A percentile compares a stretch with the other conserved stretches of the same genome.
Conservation (phyloP, 1,284 basidiomycete genomes). For the Amylostereum chailletii region DNA sequence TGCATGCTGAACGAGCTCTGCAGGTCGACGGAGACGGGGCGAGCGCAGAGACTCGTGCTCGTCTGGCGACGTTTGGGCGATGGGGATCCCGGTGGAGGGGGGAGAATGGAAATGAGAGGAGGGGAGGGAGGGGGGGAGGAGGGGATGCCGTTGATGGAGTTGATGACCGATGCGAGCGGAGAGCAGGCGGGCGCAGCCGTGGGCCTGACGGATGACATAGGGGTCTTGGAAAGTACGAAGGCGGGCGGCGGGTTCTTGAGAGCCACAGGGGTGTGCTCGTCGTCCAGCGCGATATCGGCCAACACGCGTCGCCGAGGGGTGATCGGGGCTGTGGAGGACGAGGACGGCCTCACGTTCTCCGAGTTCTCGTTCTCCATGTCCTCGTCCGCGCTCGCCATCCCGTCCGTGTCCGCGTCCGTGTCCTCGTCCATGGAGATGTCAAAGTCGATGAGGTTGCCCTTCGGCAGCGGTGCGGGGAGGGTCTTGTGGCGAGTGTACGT, state of each 20-base stretch:
- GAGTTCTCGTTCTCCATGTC: neutral
- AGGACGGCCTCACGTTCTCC: neutral
- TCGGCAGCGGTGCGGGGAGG: constrained; percentile 26
- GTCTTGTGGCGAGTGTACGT: constrained; percentile 23
- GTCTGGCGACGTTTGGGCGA: constrained; percentile 5
- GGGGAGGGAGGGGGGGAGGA: constrained; percentile 2
- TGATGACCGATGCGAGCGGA: constrained; percentile 26
- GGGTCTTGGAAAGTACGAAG: neutral
- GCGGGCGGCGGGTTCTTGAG: neutral
- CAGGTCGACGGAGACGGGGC: constrained; percentile 46
- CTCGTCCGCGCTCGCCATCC: neutral
- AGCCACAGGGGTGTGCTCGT: constrained; percentile 5
- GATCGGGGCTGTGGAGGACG: neutral
- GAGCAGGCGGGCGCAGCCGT: constrained; percentile 20
- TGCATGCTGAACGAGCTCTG: constrained; percentile 50
- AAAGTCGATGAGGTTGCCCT: constrained; percentile 48
- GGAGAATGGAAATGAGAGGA: constrained; percentile 6
- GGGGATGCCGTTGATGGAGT: constrained; percentile 21
- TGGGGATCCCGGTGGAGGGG: constrained; percentile 9
- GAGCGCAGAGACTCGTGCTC: constrained; percentile 22
- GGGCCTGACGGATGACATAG: neutral
- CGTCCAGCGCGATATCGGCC: constrained; percentile 16
- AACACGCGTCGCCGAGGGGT: constrained; percentile 15
- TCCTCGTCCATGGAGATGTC: constrained; percentile 34
- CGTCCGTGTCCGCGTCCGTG: constrained; percentile 5